A percentile compares a stretch with the other conserved stretches of the same genome.
Evolutionary conservation across 2,329 filamentous ascomycete species (phyloP).

Genomic region (Dothistroma septosporum): DNA sequence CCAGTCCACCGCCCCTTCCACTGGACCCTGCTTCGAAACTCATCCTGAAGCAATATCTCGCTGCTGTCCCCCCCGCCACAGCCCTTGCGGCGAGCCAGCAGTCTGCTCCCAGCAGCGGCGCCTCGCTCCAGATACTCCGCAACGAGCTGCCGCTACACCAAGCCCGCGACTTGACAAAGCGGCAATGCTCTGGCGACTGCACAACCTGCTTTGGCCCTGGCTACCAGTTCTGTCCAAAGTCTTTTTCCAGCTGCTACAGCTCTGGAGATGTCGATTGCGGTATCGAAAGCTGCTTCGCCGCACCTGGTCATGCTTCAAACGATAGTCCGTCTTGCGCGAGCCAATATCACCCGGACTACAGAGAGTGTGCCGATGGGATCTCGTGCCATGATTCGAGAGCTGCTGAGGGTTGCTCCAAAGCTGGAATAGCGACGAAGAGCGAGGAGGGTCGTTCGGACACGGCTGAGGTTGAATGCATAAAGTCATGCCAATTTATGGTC

Average conservation of each 20-base stretch:
- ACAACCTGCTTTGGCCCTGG: neutral
- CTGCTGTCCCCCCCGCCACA: neutral
- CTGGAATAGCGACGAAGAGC: neutral
- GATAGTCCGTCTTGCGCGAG: neutral
- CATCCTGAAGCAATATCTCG: neutral
- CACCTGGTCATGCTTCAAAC: neutral
- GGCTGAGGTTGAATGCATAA: too few species aligned
- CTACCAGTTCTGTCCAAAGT: neutral
- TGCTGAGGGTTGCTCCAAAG: neutral
- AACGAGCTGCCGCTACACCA: neutral
- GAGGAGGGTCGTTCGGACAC: neutral
- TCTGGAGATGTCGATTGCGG: neutral
- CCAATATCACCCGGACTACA: neutral
- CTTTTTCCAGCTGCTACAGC: neutral
- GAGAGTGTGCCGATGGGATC: neutral
- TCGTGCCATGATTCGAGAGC: neutral
- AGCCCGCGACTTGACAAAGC: neutral
- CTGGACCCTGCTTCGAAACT: neutral
- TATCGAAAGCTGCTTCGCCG: neutral
- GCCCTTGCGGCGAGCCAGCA: neutral
- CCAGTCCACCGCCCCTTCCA: neutral
- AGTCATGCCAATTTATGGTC: too few species aligned
- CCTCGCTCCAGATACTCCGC: neutral
- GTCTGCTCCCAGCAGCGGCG: neutral
- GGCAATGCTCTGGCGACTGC: neutral